phyloP scores from a whole-genome alignment of 225 moss, liverwort and hornwort genomes.

The Pseudisothecium myosuroides region DNA sequence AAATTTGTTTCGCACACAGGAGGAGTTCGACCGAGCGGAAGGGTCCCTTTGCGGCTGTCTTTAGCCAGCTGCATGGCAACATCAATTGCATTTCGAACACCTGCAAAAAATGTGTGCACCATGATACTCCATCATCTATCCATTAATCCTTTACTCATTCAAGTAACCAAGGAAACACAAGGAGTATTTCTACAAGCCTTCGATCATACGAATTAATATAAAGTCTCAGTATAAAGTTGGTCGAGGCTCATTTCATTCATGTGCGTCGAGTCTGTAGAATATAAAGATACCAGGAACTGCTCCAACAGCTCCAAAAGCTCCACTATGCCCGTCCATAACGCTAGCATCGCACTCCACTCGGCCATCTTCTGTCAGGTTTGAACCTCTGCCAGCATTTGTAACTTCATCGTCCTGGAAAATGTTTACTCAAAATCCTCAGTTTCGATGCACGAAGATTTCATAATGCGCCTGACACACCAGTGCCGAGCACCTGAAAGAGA shows the following conservation, averaged over 20 bases:
- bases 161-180: background rate
- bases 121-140: background rate
- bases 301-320: constrained; percentile 93
- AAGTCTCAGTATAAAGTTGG: background rate
- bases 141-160: background rate
- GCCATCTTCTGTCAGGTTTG: constrained; percentile 86
- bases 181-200: background rate
- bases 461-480: background rate
- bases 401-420: constrained; percentile 76
- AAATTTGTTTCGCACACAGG: constrained; percentile 55
- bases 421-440: background rate
- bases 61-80: constrained; percentile 69
- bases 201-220: background rate
- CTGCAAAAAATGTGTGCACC: constrained; percentile 16
- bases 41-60: constrained; percentile 49
- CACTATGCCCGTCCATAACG: constrained; percentile 85
- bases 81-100: constrained; percentile 75
- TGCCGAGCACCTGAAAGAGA: constrained; percentile 5
- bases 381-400: constrained; percentile 95
- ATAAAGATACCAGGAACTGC: constrained; percentile 69
- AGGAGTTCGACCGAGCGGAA: constrained; percentile 88
- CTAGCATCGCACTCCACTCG: constrained; percentile 97
- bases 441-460: background rate
- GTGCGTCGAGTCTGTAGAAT: background rate
- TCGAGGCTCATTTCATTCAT: background rate